Evolutionary conservation across 176 grass and related monocot genomes (phyloP).

Genomic region (Chrysopogon serrulatus): DNA sequence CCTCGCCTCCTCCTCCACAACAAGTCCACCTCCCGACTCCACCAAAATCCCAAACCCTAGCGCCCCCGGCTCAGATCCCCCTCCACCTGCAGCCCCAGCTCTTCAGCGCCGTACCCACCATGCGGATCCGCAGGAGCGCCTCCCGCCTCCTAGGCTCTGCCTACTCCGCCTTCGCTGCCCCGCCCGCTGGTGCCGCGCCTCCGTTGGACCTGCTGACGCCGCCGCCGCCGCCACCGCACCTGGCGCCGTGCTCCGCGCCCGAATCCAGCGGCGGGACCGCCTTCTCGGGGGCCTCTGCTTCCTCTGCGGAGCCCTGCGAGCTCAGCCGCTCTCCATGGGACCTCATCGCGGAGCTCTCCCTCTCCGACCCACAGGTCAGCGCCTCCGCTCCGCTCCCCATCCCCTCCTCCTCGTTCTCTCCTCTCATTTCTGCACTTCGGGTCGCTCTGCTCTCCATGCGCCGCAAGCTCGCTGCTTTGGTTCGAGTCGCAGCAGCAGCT

Average conservation of each 20-base stretch:
- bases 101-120: background rate
- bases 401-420: background rate
- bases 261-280: background rate
- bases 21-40: background rate
- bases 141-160: slow-evolving; percentile 30
- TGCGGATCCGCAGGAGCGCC: slow-evolving; percentile 48
- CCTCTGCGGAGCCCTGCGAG: slow-evolving; percentile 11
- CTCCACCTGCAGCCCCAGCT: background rate
- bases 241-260: background rate
- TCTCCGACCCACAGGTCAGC: slow-evolving; percentile 21
- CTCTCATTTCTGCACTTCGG: background rate
- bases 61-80: slow-evolving; percentile 15
- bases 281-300: background rate
- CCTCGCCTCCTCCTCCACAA: background rate
- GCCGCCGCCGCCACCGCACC: background rate
- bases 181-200: background rate
- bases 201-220: background rate
- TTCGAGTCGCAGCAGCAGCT: background rate
- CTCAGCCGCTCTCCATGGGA: slow-evolving; percentile 42
- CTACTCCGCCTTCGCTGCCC: background rate
- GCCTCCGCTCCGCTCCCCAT: background rate
- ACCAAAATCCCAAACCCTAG: slow-evolving; percentile 29
- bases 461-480: background rate
- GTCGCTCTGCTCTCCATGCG: background rate
- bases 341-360: slow-evolving; percentile 20